Percentiles rank a stretch among this genome's conserved stretches.
These are phyloP conservation scores for Colletotrichum simmondsii DNA, from an alignment of 2,329 filamentous ascomycete genomes.

Conservation along the genomic window DNA sequence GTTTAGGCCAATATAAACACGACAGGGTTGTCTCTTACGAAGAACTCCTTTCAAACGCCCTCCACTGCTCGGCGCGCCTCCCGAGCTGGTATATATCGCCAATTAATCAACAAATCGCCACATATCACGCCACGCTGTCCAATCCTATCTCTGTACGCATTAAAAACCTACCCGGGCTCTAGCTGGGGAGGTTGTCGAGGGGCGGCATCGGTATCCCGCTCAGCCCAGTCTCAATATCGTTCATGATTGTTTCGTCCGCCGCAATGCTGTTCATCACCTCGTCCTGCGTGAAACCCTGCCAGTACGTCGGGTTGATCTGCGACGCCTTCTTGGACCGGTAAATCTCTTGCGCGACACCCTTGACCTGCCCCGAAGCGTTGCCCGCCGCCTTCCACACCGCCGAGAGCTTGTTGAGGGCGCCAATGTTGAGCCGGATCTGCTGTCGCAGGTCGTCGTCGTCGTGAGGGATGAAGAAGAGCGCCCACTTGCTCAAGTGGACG, in stretches of 20 bases:
- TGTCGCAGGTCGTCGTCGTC: constrained; percentile 77
- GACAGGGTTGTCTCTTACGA: not conserved
- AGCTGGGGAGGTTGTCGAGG: constrained; percentile 1
- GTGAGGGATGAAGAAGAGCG: constrained; percentile 67
- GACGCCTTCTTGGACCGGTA: constrained; percentile 68
- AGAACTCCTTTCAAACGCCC: not conserved
- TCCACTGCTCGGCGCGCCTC: not conserved
- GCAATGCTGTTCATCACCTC: constrained; percentile 66
- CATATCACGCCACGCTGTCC: not conserved
- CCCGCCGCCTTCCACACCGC: constrained; percentile 79
- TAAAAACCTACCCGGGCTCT: not conserved
- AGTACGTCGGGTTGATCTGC: constrained; percentile 63
- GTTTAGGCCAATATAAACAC: not conserved
- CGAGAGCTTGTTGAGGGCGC: constrained; percentile 76
- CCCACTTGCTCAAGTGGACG: constrained; percentile 85
- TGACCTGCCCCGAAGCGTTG: constrained; percentile 78
- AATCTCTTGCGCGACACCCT: constrained; percentile 82
- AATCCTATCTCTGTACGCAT: not conserved
- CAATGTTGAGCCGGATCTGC: constrained; percentile 82
- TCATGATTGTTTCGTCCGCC: constrained; percentile 69
- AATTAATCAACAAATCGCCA: not conserved
- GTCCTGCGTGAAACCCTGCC: constrained; percentile 65
- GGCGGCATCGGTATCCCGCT: constrained; percentile 8
- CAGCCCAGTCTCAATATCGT: constrained; percentile 59
- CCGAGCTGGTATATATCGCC: constrained; percentile 14